Evolutionary conservation across 2,329 filamentous ascomycete species (phyloP).

Genomic region (Trichoderma sp.): DNA sequence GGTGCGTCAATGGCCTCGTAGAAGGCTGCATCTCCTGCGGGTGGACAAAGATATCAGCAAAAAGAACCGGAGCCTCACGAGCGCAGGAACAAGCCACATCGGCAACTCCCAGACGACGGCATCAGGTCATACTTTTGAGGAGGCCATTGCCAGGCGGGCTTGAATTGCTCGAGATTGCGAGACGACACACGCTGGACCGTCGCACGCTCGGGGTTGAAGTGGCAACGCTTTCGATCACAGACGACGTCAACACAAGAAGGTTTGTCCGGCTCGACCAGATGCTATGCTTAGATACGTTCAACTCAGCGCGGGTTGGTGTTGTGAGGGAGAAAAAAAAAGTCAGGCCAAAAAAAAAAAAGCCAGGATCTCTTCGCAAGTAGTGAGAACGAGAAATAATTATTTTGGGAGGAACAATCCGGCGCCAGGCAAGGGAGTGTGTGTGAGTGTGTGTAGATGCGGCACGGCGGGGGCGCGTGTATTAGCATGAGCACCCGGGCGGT

Average conservation of each 20-base stretch:
- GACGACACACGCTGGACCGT: conserved; percentile 35
- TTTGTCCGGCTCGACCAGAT: conserved; percentile 1
- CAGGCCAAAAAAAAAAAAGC: conserved; percentile 1
- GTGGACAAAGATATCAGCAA: conserved; percentile 33
- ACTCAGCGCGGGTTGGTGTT: conserved; percentile 22
- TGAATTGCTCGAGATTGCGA: conserved; percentile 36
- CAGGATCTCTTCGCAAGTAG: conserved; percentile 17
- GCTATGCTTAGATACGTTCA: background rate
- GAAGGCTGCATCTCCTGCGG: conserved; percentile 62
- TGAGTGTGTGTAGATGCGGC: conserved; percentile 22
- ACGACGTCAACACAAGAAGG: background rate
- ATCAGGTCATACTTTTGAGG: conserved; percentile 54
- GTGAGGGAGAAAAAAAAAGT: conserved; percentile 4
- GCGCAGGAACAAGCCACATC: conserved; percentile 33
- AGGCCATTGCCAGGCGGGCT: conserved; percentile 54
- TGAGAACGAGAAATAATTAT: conserved; percentile 22
- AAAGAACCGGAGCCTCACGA: conserved; percentile 32
- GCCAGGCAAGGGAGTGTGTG: conserved; percentile 21
- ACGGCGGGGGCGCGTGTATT: conserved; percentile 20
- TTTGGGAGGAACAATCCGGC: conserved; percentile 25
- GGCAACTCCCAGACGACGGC: conserved; percentile 26
- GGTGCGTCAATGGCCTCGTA: conserved; percentile 65
- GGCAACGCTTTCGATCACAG: conserved; percentile 18
- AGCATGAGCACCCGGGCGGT: background rate
- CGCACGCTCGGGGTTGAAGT: conserved; percentile 28